Conservation (phyloP, 192 early-diverging fungal genomes). For the Radiomyces spectabilis region DNA sequence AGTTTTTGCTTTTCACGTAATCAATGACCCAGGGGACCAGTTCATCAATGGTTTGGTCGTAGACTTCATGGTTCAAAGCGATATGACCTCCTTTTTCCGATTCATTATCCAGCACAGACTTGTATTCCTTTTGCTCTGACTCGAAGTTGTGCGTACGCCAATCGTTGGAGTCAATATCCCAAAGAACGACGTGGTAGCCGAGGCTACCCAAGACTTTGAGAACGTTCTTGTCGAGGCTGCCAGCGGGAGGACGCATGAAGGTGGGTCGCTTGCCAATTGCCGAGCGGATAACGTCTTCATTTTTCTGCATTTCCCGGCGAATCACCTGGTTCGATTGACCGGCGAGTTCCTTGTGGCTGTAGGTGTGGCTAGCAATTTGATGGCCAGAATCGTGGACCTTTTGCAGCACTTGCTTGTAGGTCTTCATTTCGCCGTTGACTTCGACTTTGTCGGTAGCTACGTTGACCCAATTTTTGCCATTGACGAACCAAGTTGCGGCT, state of each 20-base stretch:
- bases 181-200: slow-evolving; percentile 38
- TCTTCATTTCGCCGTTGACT: slow-evolving; percentile 1
- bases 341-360: slow-evolving; percentile 8
- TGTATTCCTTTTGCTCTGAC: too few relatives aligned
- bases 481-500: slow-evolving; percentile 62
- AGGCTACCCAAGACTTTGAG: slow-evolving; percentile 19
- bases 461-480: slow-evolving; percentile 47
- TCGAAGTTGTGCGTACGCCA: slow-evolving; percentile 19
- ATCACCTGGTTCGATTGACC: slow-evolving; percentile 2
- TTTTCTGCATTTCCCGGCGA: slow-evolving; percentile 7
- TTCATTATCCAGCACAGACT: too few relatives aligned
- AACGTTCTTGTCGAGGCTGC: slow-evolving; percentile 17
- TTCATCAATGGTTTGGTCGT: slow-evolving; percentile 26
- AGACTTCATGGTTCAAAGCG: too few relatives aligned
- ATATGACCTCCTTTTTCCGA: background rate
- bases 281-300: slow-evolving; percentile 4
- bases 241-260: slow-evolving; percentile 48
- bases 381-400: slow-evolving; percentile 14
- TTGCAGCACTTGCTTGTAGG: slow-evolving; percentile 14
- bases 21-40: slow-evolving; percentile 36
- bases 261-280: slow-evolving; percentile 9
- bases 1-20: slow-evolving; percentile 25
- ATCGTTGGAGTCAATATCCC: slow-evolving; percentile 38
- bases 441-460: slow-evolving; percentile 7
- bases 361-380: slow-evolving; percentile 26